Evolutionary conservation across 306 rosid genomes (phyloP), one percentile per base, ranked within the genome.

Genomic region (Vicia sativa): DNA sequence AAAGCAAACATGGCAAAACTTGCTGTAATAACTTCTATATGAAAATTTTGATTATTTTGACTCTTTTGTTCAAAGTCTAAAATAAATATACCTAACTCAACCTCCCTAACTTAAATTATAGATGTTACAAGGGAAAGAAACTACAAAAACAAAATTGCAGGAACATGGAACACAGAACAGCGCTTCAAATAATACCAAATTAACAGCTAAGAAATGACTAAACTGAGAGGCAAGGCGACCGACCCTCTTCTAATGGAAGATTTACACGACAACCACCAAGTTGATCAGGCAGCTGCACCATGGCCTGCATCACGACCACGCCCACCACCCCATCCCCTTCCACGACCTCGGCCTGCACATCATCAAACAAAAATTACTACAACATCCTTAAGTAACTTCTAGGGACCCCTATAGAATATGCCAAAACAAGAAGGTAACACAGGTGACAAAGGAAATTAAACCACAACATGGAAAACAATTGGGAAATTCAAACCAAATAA

Each of bases 301-400:
- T 81, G 81, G 48, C 74, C 86, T 7, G 64, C 81, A 70, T 42
- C 54, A 48, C 78, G 86, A 16, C 91, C 95, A 42, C 81, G 86
- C 0, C 91, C 95, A 60, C 86, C 72, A n/a, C 89, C 89, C 75
- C 95, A 75, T 44, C 92, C 92, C 82, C 96, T 81, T 69, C 93
- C 90, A 59, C 89, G 91, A 8, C 87, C 96, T 3, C 86, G 85
- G 23, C 95, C 90, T 87, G 62, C 81, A 68, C 54, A 60, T 38
- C 79, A 71, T 61, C 73, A 73, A 18, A 76, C 10, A 43, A 35
- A 26, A 68, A 38, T 38, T 70, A 26, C 38, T 3, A 74, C 11
- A 31, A 18, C 15, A 5, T 16, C 58, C 34, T 55, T 23, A 11
- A 16, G 49, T 54, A 53, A 25, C 31, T 54, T 19, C 10, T 3